phyloP scores from a whole-genome alignment of 768 basidiomycete genomes.

The Leccinum boreale region DNA sequence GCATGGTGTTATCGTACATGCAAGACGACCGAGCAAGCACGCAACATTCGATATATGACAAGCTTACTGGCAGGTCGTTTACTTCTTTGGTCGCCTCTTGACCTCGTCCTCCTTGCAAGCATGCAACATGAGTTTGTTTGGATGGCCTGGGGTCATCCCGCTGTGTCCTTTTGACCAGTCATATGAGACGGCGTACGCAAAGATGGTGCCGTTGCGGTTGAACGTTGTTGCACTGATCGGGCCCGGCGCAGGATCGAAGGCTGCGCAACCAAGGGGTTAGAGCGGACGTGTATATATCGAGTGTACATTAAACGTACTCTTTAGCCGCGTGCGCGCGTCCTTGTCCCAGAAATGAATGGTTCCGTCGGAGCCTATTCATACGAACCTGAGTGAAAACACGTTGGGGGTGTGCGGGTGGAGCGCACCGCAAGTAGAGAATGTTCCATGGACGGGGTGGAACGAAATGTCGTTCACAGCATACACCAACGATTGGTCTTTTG shows the following conservation, averaged over 20 bases:
- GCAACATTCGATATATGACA: constrained; percentile 4
- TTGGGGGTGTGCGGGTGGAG: constrained; percentile 21
- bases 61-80: constrained; percentile 5
- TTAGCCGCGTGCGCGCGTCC: constrained; percentile 86
- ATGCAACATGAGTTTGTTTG: constrained; percentile 83
- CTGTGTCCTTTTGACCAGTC: constrained; percentile 93
- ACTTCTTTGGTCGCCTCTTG: constrained; percentile 52
- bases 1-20: constrained; percentile 10
- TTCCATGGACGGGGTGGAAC: constrained; percentile 82
- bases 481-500: constrained; percentile 66
- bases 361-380: constrained; percentile 66
- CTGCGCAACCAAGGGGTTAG: constrained; percentile 32
- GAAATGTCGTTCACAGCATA: constrained; percentile 84
- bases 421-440: constrained; percentile 76
- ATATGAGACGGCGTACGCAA: constrained; percentile 90
- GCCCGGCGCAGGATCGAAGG: constrained; percentile 69
- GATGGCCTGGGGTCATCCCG: constrained; percentile 66
- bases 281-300: neutral
- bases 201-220: constrained; percentile 84
- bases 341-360: constrained; percentile 95
- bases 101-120: constrained; percentile 87
- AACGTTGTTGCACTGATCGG: constrained; percentile 81
- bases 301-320: constrained; percentile 48
- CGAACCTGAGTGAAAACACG: constrained; percentile 15
- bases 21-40: constrained; percentile 3